Evolutionary conservation across 768 basidiomycete genomes (phyloP), one percentile per base, ranked within the genome.

Genomic region (Suillus ampliporus): DNA sequence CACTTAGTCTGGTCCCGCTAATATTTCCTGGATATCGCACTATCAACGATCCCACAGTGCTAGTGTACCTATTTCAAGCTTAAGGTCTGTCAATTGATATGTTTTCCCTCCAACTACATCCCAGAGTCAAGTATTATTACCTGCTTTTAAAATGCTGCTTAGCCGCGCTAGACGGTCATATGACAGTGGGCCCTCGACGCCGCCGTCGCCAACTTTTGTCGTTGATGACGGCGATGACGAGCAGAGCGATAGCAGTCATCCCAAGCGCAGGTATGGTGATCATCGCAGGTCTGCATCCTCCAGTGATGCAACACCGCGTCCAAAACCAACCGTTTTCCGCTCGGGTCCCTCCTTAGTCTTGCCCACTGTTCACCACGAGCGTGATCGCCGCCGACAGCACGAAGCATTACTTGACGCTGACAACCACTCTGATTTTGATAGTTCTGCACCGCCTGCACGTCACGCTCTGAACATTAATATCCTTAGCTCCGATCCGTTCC

Each of bases 231-330:
- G 59, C 2, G 46, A 51, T 48, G 40, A 40, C 23, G 64, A 62
- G 60, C 48, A 58, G 21, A 43, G 65, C 48, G 66, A 63, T 28
- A 34, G 21, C 46, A 58, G 57, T 43, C 28, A 56, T 54, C 60
- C 52, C 10, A 61, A 44, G 13, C 64, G 58, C 31, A 50, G 61
- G 59, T 62, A 64, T 56, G 57, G 63, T 47, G 64, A 68, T 60
- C 70, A 75, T 40, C 71, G 65, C 64, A 72, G 75, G 66, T 67
- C 70, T 51, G 73, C 68, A 65, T 83, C 82, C 47, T 85, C 82
- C 5, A 80, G 73, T 68, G 84, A 85, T 69, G 80, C 81, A 28
- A 82, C 83, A 1, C 83, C 83, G 26, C 82, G 83, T 61, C 82
- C 79, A 66, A 79, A 80, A 47, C 69, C 78, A 35, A 78, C 54